Evolutionary conservation across 345 rosid genomes (phyloP), one percentile per base, ranked within the genome.

Genomic region (Reutealis trisperma): DNA sequence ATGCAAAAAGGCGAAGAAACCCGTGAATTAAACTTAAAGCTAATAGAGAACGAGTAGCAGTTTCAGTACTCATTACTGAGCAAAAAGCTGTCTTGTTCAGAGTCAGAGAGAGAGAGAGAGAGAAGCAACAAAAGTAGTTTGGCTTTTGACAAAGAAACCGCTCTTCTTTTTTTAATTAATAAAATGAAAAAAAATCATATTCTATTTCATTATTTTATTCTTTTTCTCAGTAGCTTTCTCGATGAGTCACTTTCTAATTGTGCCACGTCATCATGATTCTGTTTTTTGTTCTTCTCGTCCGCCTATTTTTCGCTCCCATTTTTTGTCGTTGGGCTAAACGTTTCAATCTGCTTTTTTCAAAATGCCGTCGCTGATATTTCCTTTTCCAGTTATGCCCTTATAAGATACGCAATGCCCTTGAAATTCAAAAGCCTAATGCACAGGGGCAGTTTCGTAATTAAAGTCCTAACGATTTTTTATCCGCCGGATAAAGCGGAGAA

Each of bases 61-160:
- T 66, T 14, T 65, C 27, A 42, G 30, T 42, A 3, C 49, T 19
- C 51, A 37, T 9, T 21, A 65, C 51, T 41, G 18, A 69, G 11
- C 73, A 27, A 51, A 27, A 69, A n/a, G 47, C 37, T 14, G 64
- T 16, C 25, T 9, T 24, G 11, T 58, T 61, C 55, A 69, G 30
- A 21, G 32, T 61, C 55, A 69, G 30, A 21, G 32, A n/a, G 32
- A 77, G 24, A 45, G 57, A 16, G 21, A 49, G 60, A 61, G 22
- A 47, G 25, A 59, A 74, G 61, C 73, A 63, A 76, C 60, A 81
- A 81, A 83, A 79, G 83, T 55, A 75, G 76, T 73, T 25, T 57
- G 62, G 75, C 84, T 86, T 83, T 83, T 77, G 68, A 79, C 77
- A 63, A 11, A 68, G 82, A 81, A 86, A 84, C 89, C 75, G 89